Evolutionary conservation across 768 basidiomycete genomes (phyloP).

Genomic region (Macrolepiota fuliginosa): DNA sequence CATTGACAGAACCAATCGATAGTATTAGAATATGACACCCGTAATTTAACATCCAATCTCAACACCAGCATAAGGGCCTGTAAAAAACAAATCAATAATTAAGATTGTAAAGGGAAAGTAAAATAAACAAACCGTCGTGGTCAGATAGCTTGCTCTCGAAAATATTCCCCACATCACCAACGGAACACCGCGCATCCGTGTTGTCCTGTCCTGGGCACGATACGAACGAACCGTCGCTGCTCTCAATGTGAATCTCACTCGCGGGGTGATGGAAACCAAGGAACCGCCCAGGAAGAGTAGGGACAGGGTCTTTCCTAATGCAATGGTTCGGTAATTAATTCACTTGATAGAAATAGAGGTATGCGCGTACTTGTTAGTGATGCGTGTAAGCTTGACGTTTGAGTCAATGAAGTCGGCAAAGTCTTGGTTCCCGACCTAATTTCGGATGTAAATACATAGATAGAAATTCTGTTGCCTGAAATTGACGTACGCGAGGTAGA

Average conservation of each 20-base stretch:
- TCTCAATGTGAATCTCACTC: constrained; percentile 55
- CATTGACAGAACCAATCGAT: too few relatives aligned
- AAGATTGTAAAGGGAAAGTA: neutral
- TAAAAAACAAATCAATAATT: too few relatives aligned
- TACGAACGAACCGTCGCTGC: constrained; percentile 31
- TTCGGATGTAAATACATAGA: neutral
- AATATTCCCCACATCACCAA: constrained; percentile 51
- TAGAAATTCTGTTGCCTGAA: neutral
- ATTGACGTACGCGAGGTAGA: constrained; percentile 39
- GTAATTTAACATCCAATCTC: too few relatives aligned
- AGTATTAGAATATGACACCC: too few relatives aligned
- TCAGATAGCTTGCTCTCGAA: constrained; percentile 43
- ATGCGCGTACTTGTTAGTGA: constrained; percentile 32
- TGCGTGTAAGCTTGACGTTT: constrained; percentile 36
- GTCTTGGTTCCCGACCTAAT: constrained; percentile 42
- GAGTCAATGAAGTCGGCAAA: constrained; percentile 45
- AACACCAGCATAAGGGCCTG: too few relatives aligned
- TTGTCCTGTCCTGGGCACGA: constrained; percentile 52
- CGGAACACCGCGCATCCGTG: constrained; percentile 50
- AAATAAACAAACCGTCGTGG: constrained; percentile 33
- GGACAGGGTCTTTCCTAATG: constrained; percentile 37
- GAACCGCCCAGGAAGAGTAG: constrained; percentile 51
- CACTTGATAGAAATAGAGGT: neutral
- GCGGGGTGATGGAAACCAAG: constrained; percentile 49
- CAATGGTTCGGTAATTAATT: neutral